Evolutionary conservation across 2,329 filamentous ascomycete species (phyloP).

Genomic region (Clonostachys solani): DNA sequence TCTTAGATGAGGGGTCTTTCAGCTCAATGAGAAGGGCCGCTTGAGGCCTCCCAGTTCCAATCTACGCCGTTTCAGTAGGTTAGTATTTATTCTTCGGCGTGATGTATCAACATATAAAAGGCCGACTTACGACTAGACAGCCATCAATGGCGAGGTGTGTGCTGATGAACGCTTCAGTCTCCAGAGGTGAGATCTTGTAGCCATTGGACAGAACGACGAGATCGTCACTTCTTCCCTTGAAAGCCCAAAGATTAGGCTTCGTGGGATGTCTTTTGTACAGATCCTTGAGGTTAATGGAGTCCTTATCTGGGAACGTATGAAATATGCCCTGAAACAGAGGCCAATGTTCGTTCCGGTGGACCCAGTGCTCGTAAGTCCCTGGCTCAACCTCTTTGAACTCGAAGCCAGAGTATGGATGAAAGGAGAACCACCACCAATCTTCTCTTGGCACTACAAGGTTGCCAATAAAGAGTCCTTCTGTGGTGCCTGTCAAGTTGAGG

Average conservation of each 20-base stretch:
- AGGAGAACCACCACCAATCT: constrained; percentile 24
- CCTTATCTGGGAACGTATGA: constrained; percentile 28
- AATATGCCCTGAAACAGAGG: constrained; percentile 30
- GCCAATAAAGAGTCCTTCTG: constrained; percentile 25
- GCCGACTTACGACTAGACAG: constrained; percentile 16
- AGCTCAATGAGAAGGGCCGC: constrained; percentile 34
- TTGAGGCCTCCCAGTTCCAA: constrained; percentile 19
- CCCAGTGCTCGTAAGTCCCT: constrained; percentile 22
- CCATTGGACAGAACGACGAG: constrained; percentile 33
- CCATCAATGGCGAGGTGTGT: constrained; percentile 18
- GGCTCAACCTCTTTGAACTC: constrained; percentile 23
- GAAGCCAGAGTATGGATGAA: constrained; percentile 25
- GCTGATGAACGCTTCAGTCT: constrained; percentile 24
- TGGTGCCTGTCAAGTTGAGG: constrained; percentile 24
- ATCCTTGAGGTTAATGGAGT: constrained; percentile 38
- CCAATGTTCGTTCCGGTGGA: constrained; percentile 13
- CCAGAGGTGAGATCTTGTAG: constrained; percentile 34
- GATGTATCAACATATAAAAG: too few relatives aligned
- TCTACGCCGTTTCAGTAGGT: too few relatives aligned
- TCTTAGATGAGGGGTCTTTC: constrained; percentile 12
- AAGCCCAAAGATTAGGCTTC: constrained; percentile 23
- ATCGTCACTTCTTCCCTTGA: constrained; percentile 29
- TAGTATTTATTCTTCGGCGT: too few relatives aligned
- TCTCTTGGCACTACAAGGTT: constrained; percentile 16
- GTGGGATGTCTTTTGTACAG: constrained; percentile 30